Conservation (phyloP, 148 eudicot genomes). For the Cornus florida region DNA sequence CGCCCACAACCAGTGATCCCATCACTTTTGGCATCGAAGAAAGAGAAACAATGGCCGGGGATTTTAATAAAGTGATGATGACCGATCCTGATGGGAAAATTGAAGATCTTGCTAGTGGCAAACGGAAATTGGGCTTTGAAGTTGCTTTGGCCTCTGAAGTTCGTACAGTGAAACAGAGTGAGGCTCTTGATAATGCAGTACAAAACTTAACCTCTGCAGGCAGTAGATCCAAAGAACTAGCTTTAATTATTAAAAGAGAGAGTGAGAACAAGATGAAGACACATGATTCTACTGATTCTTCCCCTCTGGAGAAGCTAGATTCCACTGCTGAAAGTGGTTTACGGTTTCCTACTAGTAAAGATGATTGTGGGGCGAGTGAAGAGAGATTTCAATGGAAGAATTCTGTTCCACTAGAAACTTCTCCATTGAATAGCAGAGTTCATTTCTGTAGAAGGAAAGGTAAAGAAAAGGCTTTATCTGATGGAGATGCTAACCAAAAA, state of each 20-base stretch:
- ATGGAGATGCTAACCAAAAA: constrained; percentile 21
- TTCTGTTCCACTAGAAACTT: constrained; percentile 18
- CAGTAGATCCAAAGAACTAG: constrained; percentile 2
- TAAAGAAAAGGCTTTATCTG: constrained; percentile 41
- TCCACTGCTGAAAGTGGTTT: constrained; percentile 44
- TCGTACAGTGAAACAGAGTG: constrained; percentile 3
- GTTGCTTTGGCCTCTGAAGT: constrained; percentile 11
- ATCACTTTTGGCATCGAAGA: neutral
- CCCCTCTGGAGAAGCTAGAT: constrained; percentile 31
- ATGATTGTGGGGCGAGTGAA: constrained; percentile 2
- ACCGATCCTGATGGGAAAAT: constrained; percentile 6
- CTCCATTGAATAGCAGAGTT: constrained; percentile 26
- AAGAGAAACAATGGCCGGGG: neutral
- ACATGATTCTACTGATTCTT: constrained; percentile 10
- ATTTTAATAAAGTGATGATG: constrained; percentile 3
- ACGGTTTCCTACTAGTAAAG: constrained; percentile 14
- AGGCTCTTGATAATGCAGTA: constrained; percentile 8
- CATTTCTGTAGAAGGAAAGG: constrained; percentile 29
- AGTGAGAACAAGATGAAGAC: constrained; percentile 6
- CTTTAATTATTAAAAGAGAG: constrained; percentile 9
- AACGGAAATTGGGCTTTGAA: constrained; percentile 9
- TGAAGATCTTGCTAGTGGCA: constrained; percentile 9
- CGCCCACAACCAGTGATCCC: constrained; percentile 6
- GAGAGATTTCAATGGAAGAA: constrained; percentile 16
- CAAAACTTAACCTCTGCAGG: constrained; percentile 7